Conservation (phyloP, 106 monocot species). For the Ottelia alismoides region DNA sequence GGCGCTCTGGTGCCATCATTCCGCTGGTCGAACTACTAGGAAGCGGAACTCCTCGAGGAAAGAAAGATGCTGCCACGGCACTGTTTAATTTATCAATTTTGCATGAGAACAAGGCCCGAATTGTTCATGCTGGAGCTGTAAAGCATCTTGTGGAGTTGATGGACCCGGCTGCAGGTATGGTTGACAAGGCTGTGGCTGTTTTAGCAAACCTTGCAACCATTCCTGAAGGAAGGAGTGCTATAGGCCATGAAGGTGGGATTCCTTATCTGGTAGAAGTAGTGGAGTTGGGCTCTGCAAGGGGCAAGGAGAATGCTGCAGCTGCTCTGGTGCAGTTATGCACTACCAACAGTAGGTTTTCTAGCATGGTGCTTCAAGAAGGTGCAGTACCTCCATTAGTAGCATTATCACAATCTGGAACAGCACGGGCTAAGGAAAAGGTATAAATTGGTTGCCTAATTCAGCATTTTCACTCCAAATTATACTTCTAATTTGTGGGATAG, state of each 20-base stretch:
- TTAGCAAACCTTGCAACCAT: constrained; percentile 76
- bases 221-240: constrained; percentile 53
- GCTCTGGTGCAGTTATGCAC: constrained; percentile 78
- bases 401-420: constrained; percentile 74
- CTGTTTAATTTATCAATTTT: constrained; percentile 79
- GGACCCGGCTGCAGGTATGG: constrained; percentile 93
- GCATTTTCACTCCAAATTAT: too few relatives aligned
- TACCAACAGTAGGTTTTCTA: constrained; percentile 69
- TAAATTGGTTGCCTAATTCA: too few relatives aligned
- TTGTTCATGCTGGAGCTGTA: constrained; percentile 84
- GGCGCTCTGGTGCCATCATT: neutral
- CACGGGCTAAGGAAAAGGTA: constrained; percentile 87
- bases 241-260: constrained; percentile 70
- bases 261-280: constrained; percentile 75
- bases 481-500: too few relatives aligned
- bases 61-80: constrained; percentile 87
- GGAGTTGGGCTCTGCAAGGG: constrained; percentile 83
- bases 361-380: constrained; percentile 71
- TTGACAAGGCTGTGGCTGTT: constrained; percentile 89
- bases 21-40: constrained; percentile 67
- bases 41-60: constrained; percentile 71
- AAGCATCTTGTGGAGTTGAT: constrained; percentile 76
- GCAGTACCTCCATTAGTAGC: constrained; percentile 82
- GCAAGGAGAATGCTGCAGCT: constrained; percentile 90
- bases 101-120: constrained; percentile 72